Conservation (phyloP, 441 rosid species). For the Daphne laureola region DNA sequence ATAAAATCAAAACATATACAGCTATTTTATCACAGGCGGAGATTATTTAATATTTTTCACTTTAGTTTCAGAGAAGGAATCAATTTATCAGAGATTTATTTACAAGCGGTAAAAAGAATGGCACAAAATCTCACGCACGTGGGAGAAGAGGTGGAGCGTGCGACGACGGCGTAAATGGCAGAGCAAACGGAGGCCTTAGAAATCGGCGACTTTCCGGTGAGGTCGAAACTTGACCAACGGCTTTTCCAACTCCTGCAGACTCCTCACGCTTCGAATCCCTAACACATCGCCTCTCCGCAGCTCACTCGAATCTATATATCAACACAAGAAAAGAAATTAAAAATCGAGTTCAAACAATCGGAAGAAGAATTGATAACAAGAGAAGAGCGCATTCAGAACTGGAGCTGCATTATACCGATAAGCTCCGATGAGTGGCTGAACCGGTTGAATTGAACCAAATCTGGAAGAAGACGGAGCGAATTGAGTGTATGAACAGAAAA, state of each 20-base stretch:
- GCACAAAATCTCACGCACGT: constrained; percentile 9
- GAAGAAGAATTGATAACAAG: background rate
- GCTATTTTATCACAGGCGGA: too few species aligned
- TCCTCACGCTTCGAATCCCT: constrained; percentile 57
- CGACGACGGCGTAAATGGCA: background rate
- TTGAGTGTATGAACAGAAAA: too few species aligned
- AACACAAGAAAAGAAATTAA: background rate
- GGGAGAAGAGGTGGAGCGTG: constrained; percentile 9
- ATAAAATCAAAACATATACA: too few species aligned
- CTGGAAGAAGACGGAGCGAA: constrained; percentile 24
- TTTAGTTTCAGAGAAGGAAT: too few species aligned
- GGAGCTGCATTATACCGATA: constrained; percentile 51
- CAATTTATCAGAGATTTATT: constrained; percentile 11
- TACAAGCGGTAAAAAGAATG: constrained; percentile 2
- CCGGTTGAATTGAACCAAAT: constrained; percentile 70
- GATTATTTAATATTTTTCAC: too few species aligned
- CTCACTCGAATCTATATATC: constrained; percentile 26
- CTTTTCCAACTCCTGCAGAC: constrained; percentile 44
- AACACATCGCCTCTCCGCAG: constrained; percentile 36
- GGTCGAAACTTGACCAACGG: constrained; percentile 27
- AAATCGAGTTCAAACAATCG: background rate
- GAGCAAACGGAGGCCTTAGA: constrained; percentile 19
- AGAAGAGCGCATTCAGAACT: constrained; percentile 2
- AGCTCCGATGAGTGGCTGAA: constrained; percentile 38
- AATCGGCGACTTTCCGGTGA: constrained; percentile 61